Conservation (phyloP, 108 stramenopile species). For the Poteriospumella lacustris region DNA sequence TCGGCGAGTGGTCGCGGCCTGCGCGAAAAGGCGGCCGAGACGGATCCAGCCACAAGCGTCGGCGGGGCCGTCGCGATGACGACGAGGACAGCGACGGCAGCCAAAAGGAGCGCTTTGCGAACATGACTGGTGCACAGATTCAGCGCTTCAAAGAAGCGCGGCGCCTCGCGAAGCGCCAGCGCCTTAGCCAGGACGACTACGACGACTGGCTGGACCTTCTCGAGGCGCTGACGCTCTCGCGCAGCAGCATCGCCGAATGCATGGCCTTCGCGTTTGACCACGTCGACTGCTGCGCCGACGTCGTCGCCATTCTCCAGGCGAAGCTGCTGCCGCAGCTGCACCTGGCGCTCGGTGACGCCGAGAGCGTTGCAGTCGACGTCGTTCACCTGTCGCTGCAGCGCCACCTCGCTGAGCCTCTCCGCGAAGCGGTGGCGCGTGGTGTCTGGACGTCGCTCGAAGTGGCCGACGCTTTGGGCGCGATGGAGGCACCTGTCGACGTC, state of each 20-base stretch:
- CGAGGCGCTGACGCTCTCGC: background rate
- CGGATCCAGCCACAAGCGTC: background rate
- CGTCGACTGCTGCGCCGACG: constrained; percentile 42
- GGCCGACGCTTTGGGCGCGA: too few relatives aligned
- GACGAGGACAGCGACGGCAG: background rate
- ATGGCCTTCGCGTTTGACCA: constrained; percentile 56
- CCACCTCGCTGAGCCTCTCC: too few relatives aligned
- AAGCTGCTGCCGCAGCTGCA: too few relatives aligned
- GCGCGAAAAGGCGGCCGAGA: too few relatives aligned
- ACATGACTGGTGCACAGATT: constrained; percentile 31
- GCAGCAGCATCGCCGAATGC: constrained; percentile 40
- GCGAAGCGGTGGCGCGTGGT: too few relatives aligned
- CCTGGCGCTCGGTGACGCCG: too few relatives aligned
- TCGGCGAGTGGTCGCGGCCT: too few relatives aligned
- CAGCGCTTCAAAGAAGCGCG: background rate
- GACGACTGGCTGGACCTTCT: background rate
- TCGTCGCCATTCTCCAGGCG: too few relatives aligned
- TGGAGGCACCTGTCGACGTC: background rate
- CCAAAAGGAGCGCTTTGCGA: background rate
- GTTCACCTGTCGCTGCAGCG: too few relatives aligned
- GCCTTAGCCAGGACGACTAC: background rate
- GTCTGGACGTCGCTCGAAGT: too few relatives aligned
- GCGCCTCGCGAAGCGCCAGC: background rate
- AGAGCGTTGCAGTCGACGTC: too few relatives aligned
- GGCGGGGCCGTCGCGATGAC: background rate